Evolutionary conservation across 2,329 filamentous ascomycete species (phyloP).

Genomic region (Monilinia aucupariae): DNA sequence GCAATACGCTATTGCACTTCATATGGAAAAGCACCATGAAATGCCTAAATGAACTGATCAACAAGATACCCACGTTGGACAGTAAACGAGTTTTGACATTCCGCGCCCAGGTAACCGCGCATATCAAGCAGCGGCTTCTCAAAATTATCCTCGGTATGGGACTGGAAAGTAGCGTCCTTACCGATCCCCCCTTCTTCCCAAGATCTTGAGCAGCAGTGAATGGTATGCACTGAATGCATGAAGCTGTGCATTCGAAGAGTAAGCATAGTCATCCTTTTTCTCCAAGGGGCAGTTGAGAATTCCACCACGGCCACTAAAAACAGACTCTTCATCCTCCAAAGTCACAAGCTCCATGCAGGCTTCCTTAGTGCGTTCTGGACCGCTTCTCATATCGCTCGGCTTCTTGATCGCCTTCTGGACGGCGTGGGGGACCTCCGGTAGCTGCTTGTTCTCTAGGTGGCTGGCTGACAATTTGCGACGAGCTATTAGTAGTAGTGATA

Average conservation of each 20-base stretch:
- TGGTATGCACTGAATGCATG: not conserved
- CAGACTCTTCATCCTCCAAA: not conserved
- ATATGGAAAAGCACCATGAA: not conserved
- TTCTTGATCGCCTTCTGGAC: not conserved
- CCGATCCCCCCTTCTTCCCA: not conserved
- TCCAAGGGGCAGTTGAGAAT: not conserved
- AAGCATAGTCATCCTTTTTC: not conserved
- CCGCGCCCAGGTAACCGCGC: no score
- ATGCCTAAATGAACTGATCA: not conserved
- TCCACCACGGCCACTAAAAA: no score
- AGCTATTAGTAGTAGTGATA: no score
- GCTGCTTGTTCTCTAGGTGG: not conserved
- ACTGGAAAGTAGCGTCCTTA: not conserved
- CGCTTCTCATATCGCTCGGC: not conserved
- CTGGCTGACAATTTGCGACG: not conserved
- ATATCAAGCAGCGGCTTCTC: no score
- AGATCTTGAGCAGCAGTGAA: not conserved
- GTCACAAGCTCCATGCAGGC: not conserved
- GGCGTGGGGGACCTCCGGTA: no score
- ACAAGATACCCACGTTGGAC: no score
- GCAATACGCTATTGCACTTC: no score
- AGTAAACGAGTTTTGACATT: no score
- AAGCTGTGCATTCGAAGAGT: not conserved
- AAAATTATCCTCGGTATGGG: no score
- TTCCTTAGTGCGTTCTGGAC: not conserved